Evolutionary conservation across 495 filamentous ascomycete genomes (phyloP).

Genomic region (Lasiosphaeria miniovina): DNA sequence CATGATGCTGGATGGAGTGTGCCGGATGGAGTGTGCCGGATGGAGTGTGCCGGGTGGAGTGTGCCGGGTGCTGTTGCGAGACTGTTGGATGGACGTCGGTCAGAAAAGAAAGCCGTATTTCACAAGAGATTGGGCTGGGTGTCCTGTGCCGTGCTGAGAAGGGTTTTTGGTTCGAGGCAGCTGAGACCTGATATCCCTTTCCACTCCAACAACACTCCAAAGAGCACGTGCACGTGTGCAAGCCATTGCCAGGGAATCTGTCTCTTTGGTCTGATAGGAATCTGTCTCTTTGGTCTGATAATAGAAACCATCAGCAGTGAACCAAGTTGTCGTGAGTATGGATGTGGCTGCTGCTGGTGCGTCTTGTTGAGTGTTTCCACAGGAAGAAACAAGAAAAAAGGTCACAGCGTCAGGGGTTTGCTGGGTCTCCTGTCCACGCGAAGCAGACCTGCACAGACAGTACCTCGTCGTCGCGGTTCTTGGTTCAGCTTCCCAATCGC

Average conservation of each 20-base stretch:
- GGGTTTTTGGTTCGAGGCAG: no score
- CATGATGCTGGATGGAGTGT: background rate
- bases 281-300: no score
- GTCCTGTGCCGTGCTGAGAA: background rate
- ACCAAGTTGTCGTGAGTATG: background rate
- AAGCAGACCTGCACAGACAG: background rate
- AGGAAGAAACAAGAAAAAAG: background rate
- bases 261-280: no score
- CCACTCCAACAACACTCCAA: no score
- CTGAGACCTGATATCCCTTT: background rate
- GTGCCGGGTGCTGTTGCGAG: no score
- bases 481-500: background rate
- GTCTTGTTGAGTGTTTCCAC: no score
- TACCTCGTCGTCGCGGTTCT: background rate
- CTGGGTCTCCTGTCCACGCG: no score
- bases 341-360: background rate
- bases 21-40: no score
- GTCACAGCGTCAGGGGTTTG: background rate
- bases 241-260: no score
- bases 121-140: background rate
- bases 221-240: background rate
- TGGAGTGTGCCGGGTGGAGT: no score
- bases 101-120: background rate
- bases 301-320: no score
- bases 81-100: no score